Conservation (phyloP, 495 filamentous ascomycete genomes). For the Xylaria bambusicola region DNA sequence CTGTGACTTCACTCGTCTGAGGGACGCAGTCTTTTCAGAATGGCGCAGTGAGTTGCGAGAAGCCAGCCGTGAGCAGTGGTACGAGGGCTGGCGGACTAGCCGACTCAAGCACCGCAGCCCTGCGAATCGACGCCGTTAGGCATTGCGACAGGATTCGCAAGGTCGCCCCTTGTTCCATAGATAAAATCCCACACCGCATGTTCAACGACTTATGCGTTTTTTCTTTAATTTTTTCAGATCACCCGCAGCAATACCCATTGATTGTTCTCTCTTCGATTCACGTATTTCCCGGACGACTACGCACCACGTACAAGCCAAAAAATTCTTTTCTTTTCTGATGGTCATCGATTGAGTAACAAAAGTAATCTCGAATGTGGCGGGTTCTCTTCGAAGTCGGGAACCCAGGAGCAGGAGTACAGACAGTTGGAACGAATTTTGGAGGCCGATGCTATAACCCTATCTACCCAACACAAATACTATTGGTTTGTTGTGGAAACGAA, state of each 20-base stretch:
- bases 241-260: constrained; percentile 22
- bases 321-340: constrained; percentile 8
- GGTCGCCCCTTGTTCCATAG: constrained; percentile 16
- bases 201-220: constrained; percentile 16
- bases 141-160: constrained; percentile 23
- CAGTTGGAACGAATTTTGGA: constrained; percentile 13
- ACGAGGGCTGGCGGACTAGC: constrained; percentile 89
- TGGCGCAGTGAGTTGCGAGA: constrained; percentile 91
- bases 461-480: constrained; percentile 11
- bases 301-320: constrained; percentile 16
- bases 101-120: constrained; percentile 51
- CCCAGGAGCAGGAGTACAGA: constrained; percentile 4
- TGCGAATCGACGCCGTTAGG: constrained; percentile 34
- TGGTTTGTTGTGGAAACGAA: constrained; percentile 9
- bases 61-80: constrained; percentile 90
- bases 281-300: constrained; percentile 15
- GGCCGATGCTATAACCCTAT: constrained; percentile 9
- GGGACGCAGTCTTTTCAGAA: constrained; percentile 88
- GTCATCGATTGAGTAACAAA: constrained; percentile 8
- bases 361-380: constrained; percentile 10
- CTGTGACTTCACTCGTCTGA: constrained; percentile 91
- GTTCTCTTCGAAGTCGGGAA: constrained; percentile 1
- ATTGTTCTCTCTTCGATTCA: constrained; percentile 18
- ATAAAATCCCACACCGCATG: constrained; percentile 24
- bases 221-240: constrained; percentile 3